Base-by-base conservation (phyloP, 495 filamentous ascomycete species). In the Hypoxylon fragiforme region DNA sequence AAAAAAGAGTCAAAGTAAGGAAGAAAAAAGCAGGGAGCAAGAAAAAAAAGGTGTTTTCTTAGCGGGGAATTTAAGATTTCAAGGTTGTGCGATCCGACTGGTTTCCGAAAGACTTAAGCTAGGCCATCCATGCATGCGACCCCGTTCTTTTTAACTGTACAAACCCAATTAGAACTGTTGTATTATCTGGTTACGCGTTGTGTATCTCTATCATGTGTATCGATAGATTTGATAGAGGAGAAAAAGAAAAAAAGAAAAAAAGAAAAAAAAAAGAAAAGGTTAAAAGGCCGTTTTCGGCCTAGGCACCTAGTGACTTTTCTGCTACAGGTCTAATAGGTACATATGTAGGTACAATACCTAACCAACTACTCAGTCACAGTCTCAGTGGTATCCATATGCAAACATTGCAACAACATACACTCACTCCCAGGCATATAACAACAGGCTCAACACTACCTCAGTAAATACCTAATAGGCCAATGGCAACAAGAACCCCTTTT, bases 21-120 rank as follows among this genome's bases (percentile, higher is more conserved):
- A 58, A 55, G 20, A 44, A 16, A 48, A 40, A 19, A 51, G 47
- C 47, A 54, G 9, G 24, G 24, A n/a, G n/a, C n/a, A 28, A 28
- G 24, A 9, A 37, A 54, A 42, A 52, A 51, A 32, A 44, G 28
- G 12, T 50, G 35, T 45, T 60, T 47, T 50, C 51, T 51, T 51
- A 51, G 57, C 46, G 57, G 57, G 57, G 57, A 28, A 31, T 46
- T 37, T 30, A 54, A 42, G 45, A 31, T 34, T 36, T 38, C n/a
- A 26, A 45, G 37, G n/a, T 35, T 47, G 47, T 54, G 46, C 28
- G 50, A 55, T 61, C 40, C 55, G 51, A 61, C 51, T 61, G 51
- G 57, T 55, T 55, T 61, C 57, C 51, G 46, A 55, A 36, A 36
- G 20, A 32, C 35, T 21, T 35, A 50, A 55, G 16, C 45, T 60